phyloP scores from a whole-genome alignment of 805 yeast species.

The Candida tallmaniae region DNA sequence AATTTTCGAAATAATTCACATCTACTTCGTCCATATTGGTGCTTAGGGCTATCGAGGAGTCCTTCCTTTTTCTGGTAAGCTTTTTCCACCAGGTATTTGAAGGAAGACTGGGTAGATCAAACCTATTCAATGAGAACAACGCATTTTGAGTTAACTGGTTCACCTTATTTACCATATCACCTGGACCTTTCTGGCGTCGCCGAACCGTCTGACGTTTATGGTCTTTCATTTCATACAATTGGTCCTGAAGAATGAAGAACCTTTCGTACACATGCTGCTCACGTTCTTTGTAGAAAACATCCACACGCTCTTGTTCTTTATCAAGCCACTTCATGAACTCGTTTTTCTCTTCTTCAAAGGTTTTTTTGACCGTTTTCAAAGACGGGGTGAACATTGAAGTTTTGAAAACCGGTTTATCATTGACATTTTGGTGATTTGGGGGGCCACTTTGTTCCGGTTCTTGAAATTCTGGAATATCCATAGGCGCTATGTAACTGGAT shows the following conservation, averaged over 20 bases:
- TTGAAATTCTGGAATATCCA: neutral
- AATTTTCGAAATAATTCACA: conserved; percentile 32
- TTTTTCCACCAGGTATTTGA: conserved; percentile 26
- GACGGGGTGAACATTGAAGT: conserved; percentile 7
- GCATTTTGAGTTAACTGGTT: conserved; percentile 25
- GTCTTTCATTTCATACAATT: conserved; percentile 57
- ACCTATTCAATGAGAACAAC: conserved; percentile 20
- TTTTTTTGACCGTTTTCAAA: conserved; percentile 2
- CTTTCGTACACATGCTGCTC: conserved; percentile 60
- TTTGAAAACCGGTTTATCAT: conserved; percentile 1
- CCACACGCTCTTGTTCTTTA: conserved; percentile 53
- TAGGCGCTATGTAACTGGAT: neutral
- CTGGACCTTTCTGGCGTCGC: conserved; percentile 5
- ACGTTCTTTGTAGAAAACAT: conserved; percentile 53
- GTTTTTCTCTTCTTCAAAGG: conserved; percentile 6
- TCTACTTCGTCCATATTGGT: conserved; percentile 18
- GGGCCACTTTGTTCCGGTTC: neutral
- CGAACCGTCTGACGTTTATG: conserved; percentile 28
- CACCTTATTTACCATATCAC: conserved; percentile 12
- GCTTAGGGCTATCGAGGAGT: conserved; percentile 11
- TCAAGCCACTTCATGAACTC: conserved; percentile 66
- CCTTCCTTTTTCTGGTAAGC: conserved; percentile 5
- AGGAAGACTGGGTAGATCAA: conserved; percentile 41
- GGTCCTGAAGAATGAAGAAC: conserved; percentile 61
- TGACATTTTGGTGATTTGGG: conserved; percentile 1